These are phyloP conservation scores for Mentha longifolia DNA, from an alignment of 257 asterid species.

Conservation along the genomic window DNA sequence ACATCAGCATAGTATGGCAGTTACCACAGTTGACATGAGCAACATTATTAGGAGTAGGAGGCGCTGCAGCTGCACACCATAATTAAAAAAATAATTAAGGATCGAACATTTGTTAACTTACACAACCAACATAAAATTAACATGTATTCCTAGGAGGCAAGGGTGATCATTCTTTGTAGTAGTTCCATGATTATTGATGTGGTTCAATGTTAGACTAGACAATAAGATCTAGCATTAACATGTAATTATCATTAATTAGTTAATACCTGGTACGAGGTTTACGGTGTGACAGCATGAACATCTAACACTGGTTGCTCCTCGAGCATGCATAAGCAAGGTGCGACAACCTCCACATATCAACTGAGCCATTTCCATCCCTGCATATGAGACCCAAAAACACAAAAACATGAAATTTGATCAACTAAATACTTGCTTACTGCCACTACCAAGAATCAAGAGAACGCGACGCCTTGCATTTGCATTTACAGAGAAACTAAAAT, in stretches of 20 bases:
- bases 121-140: slow-evolving; percentile 2
- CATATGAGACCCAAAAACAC: slow-evolving; percentile 13
- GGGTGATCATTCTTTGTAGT: not conserved
- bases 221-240: too few relatives aligned
- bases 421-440: not conserved
- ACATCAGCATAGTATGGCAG: slow-evolving; percentile 85
- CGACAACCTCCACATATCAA: slow-evolving; percentile 92
- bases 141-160: slow-evolving; percentile 16
- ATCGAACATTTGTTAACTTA: not conserved
- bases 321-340: slow-evolving; percentile 80
- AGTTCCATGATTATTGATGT: not conserved
- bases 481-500: not conserved
- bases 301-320: slow-evolving; percentile 88
- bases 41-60: slow-evolving; percentile 51
- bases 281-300: slow-evolving; percentile 89
- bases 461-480: not conserved
- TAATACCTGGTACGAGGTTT: slow-evolving; percentile 83
- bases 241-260: slow-evolving; percentile 4
- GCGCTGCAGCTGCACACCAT: slow-evolving; percentile 41
- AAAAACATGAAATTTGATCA: not conserved
- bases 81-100: slow-evolving; percentile 20
- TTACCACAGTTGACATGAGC: slow-evolving; percentile 91
- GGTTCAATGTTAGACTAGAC: not conserved
- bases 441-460: slow-evolving; percentile 2
- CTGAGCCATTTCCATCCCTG: slow-evolving; percentile 92